These are phyloP conservation scores for Pholiota adiposa DNA, from an alignment of 1,284 basidiomycete species.

Conservation along the genomic window DNA sequence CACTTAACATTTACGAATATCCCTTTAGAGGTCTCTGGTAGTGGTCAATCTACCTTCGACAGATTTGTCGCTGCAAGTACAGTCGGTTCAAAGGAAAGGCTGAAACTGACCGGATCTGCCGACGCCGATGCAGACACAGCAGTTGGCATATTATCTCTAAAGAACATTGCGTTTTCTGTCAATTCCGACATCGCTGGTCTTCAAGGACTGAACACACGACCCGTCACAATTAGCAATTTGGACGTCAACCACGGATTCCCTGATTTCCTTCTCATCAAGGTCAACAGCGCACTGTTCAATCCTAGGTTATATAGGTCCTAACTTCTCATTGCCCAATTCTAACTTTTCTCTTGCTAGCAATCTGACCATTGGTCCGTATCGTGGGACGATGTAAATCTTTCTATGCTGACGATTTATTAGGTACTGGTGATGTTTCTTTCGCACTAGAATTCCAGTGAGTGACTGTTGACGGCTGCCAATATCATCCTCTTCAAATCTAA, in stretches of 20 bases:
- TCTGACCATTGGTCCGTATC: conserved; percentile 61
- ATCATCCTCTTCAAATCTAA: conserved; percentile 2
- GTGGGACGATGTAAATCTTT: background rate
- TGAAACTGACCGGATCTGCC: conserved; percentile 63
- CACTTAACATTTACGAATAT: conserved; percentile 65
- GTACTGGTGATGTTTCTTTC: conserved; percentile 71
- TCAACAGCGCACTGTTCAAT: conserved; percentile 61
- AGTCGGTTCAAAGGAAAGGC: conserved; percentile 47
- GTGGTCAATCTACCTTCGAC: conserved; percentile 60
- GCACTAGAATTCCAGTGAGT: conserved; percentile 59
- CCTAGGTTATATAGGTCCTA: conserved; percentile 49
- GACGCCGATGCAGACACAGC: conserved; percentile 70
- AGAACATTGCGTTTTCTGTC: conserved; percentile 68
- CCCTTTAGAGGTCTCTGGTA: conserved; percentile 61
- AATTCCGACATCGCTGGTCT: conserved; percentile 66
- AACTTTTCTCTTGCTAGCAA: conserved; percentile 46
- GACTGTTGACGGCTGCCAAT: background rate
- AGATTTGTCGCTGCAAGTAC: conserved; percentile 74
- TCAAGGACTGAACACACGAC: conserved; percentile 68
- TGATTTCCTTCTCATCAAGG: conserved; percentile 73
- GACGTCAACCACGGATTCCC: conserved; percentile 76
- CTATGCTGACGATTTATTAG: conserved; percentile 27
- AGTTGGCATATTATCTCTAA: conserved; percentile 68
- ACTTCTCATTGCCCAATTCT: background rate
- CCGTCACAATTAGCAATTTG: conserved; percentile 60